Base-by-base conservation (phyloP, 2,329 filamentous ascomycete genomes). In the Fusarium sublunatum region DNA sequence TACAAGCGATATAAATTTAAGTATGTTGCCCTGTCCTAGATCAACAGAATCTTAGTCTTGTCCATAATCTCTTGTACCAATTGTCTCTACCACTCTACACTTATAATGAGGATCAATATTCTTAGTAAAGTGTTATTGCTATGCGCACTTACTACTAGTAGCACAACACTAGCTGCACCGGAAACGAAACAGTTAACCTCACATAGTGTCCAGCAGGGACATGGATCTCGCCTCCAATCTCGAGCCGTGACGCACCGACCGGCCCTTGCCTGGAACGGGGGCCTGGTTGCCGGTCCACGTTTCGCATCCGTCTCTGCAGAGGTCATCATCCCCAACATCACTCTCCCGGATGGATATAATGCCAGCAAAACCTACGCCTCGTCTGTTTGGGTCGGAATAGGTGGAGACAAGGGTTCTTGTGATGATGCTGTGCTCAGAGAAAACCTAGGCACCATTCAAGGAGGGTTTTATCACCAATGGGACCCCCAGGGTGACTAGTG, bases 271-370 rank as follows among this genome's bases (percentile, higher is more conserved):
- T 58, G 54, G 54, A 58, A 38, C 8, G 54, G 54, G 2, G 49
- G 49, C 3, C 41, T 53, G 8, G 49, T 58, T 1, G 32, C 38
- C 3, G 54, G 54, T 2, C 42, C 54, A 2, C 54, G 49, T 1
- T 58, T 53, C 19, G 25, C 36, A 12, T 58, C 54, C 1, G 54
- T 53, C 3, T 42, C 54, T 2, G 54, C 54, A 5, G 54, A 53
- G 12, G 54, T 58, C 3, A 25, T 58, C 24, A 53, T 58, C 25
- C 54, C 54, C 7, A 58, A 58, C 28, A 58, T 58, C 43, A 58
- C 49, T 3, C 53, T 58, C 4, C 54, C 49, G 6, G 53, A 58
- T 32, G 54, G 54, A 4, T 58, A 58, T 39, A 58, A 58, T 15
- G 46, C 54, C 2, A 58, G 29, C 6, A 49, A 49, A 12, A 39